Evolutionary conservation across 1,284 basidiomycete species (phyloP).

Genomic region (Leccinum fallax): DNA sequence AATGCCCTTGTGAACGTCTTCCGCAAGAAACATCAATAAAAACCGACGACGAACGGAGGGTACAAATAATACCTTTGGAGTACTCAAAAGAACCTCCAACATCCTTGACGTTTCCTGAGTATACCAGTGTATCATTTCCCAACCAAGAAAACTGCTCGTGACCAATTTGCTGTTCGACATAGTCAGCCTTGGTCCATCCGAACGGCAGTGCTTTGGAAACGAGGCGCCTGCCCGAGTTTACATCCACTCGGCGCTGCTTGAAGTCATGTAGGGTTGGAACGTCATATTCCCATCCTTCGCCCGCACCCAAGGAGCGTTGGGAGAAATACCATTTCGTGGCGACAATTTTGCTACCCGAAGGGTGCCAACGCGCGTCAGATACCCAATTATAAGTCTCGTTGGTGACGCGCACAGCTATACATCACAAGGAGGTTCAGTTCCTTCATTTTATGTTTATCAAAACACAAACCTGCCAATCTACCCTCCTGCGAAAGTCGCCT

Average conservation of each 20-base stretch:
- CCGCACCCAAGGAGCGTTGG: slow-evolving; percentile 60
- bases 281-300: slow-evolving; percentile 69
- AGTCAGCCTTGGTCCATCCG: slow-evolving; percentile 60
- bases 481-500: slow-evolving; percentile 62
- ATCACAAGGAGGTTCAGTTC: slow-evolving; percentile 3
- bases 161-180: slow-evolving; percentile 69
- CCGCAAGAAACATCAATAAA: not conserved
- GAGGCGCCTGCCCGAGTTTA: slow-evolving; percentile 55
- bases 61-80: slow-evolving; percentile 54
- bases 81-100: slow-evolving; percentile 52
- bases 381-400: slow-evolving; percentile 75
- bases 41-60: not conserved
- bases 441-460: not conserved
- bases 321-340: slow-evolving; percentile 77
- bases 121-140: slow-evolving; percentile 59
- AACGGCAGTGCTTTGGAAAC: slow-evolving; percentile 56
- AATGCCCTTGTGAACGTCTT: slow-evolving; percentile 71
- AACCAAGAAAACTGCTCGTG: slow-evolving; percentile 70
- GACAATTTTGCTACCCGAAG: slow-evolving; percentile 58
- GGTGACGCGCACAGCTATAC: slow-evolving; percentile 60
- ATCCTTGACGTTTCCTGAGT: slow-evolving; percentile 63
- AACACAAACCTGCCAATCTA: slow-evolving; percentile 49
- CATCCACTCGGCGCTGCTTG: slow-evolving; percentile 36
- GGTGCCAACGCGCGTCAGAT: slow-evolving; percentile 68
- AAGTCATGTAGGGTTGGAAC: slow-evolving; percentile 41